Base-by-base conservation (phyloP, 257 asterid species). In the Phtheirospermum japonicum region DNA sequence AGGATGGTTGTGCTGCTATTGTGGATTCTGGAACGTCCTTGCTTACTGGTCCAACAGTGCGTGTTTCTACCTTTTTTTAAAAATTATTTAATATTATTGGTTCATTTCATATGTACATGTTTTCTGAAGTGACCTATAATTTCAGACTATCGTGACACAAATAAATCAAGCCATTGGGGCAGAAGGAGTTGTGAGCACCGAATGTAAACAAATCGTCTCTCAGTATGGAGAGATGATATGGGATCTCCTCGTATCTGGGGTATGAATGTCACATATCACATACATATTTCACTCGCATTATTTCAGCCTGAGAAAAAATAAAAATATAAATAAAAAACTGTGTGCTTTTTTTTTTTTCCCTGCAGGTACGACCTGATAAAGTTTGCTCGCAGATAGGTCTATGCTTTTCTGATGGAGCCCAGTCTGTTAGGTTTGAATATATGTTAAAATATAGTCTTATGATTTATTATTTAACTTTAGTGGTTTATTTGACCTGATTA, bases 21-120 rank as follows among this genome's bases (percentile, higher is more conserved):
- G 94, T 88, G 76, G 98, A 91, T 79, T 82, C 98, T 40, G 98
- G 98, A 62, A 91, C 98, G 66, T 84, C 98, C 65, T 78, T 91
- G 77, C 89, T 89, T 37, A 75, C 90, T 62, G 96, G 96, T 71
- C 98, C 98, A 64, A 91, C 96, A 17, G 95, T 91, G 80, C 4
- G 92, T 77, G n/a, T 37, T 33, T 12, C 20, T 14, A 37, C 61
- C 34, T 12, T 19, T 68, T 26, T 68, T 16, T 45, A n/a, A 5
- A 1, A 37, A 53, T 26, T 67, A 23, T 1, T 23, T 23, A 23
- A 30, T 55, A 13, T 7, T 55, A 0, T 30, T 62, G 6, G 19
- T 65, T 62, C 48, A 9, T 68, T 43, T 23, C 3, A 3, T 23
- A 23, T 23, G 3, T 23, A 23, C 3, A 23, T 23, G 3, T 1